Base-by-base conservation (phyloP, 768 basidiomycete genomes). In the Coprinopsis marcescibilis region DNA sequence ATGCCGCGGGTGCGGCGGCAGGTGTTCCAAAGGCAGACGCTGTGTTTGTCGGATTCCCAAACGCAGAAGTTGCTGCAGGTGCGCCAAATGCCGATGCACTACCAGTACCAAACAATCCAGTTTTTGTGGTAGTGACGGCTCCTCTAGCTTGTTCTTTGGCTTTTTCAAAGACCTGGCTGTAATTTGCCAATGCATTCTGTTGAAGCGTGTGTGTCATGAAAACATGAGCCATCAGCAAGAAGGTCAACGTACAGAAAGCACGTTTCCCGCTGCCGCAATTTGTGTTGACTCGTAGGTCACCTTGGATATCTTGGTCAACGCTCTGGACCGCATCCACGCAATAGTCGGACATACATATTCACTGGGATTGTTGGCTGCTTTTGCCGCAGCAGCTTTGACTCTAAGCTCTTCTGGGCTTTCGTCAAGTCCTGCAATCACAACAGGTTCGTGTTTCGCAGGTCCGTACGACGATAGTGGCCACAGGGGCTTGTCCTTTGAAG, bases 381-480 rank as follows among this genome's bases (percentile, higher is more conserved):
- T 52, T 0, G 86, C 83, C 6, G 68, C 62, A 2, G 71, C 68
- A 4, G 85, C 85, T 51, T 75, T 80, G 29, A 83, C 66, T 35
- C 87, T 73, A 36, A 94, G 64, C 62, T 96, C 92, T 56, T 94
- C 92, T 0, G 77, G 76, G 0, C 82, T 85, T 50, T 83, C 71
- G 52, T 96, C 91, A 25, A 85, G 62, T 2, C 78, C 81, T 7
- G 65, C 46, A 14, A 96, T 61, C 4, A 94, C 53, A 17, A 69
- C 77, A 0, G 80, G 80, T 52, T 91, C 89, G 49, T 74, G 57
- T 59, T 93, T 95, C 3, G 80, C 77, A 17, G 88, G 79, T 0
- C 74, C 90, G 59, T 87, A 94, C 0, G 79, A 83, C 0, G 88
- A 82, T 0, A 94, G 66, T 12, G 85, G 83, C 84, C 87, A 96